Percentiles rank a stretch among this genome's conserved stretches.
Evolutionary conservation across 2,329 filamentous ascomycete genomes (phyloP).

Genomic region (Pseudonectria foliicola): DNA sequence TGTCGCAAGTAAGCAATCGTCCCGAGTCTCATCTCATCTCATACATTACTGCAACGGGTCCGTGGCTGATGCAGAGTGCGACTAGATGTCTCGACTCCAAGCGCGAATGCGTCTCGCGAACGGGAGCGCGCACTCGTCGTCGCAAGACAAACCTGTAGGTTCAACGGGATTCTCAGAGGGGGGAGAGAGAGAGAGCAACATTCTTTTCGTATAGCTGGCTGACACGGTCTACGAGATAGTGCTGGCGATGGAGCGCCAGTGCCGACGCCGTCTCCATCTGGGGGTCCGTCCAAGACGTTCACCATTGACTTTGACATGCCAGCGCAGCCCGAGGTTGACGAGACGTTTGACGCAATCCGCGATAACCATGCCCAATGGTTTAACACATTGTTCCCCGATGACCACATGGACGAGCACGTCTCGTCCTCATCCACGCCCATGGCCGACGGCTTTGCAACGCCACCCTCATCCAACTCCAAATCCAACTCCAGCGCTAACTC

Average conservation of each 20-base stretch:
- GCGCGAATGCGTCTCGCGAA: conserved; percentile 46
- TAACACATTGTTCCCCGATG: conserved; percentile 32
- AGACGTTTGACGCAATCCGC: conserved; percentile 36
- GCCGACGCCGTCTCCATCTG: conserved; percentile 18
- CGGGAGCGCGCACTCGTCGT: conserved; percentile 42
- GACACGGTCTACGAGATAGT: conserved; percentile 6
- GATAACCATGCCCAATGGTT: conserved; percentile 36
- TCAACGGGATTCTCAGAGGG: neutral
- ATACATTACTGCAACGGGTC: too few relatives aligned
- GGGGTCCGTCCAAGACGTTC: conserved; percentile 42
- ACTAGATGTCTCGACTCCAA: conserved; percentile 45
- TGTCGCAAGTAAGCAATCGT: conserved; percentile 41
- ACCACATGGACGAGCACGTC: conserved; percentile 10
- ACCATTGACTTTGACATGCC: conserved; percentile 46
- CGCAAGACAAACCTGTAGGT: conserved; percentile 38
- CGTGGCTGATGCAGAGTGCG: neutral
- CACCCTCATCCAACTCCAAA: conserved; percentile 23
- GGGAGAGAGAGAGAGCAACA: too few relatives aligned
- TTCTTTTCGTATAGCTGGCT: neutral
- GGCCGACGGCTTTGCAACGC: conserved; percentile 20
- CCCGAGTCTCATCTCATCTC: neutral
- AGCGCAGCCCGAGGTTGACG: conserved; percentile 28
- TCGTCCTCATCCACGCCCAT: conserved; percentile 13
- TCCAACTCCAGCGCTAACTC: too few relatives aligned
- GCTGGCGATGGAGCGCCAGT: conserved; percentile 17